A percentile compares a stretch with the other conserved stretches of the same genome.
Evolutionary conservation across 2,329 filamentous ascomycete genomes (phyloP).

Genomic region (Aspergillus glaucus): DNA sequence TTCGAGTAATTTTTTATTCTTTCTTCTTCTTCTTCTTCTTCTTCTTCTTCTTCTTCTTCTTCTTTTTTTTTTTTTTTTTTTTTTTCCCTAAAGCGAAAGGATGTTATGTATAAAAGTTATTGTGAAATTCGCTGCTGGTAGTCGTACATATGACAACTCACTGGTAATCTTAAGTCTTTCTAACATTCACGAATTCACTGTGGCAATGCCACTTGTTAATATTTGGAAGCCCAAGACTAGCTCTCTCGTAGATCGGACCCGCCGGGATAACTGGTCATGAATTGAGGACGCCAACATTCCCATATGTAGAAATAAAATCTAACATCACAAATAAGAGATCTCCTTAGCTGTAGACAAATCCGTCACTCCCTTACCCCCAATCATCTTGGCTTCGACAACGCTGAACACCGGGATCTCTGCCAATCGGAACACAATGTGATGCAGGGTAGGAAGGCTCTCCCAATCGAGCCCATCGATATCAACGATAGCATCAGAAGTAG

Average conservation of each 20-base stretch:
- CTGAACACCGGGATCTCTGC: neutral
- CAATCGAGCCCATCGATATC: neutral
- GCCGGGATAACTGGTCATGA: neutral
- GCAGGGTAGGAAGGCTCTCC: neutral
- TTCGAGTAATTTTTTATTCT: neutral
- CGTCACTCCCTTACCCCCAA: neutral
- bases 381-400: neutral
- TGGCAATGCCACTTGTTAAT: neutral
- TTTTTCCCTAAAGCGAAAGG: neutral
- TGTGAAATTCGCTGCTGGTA: neutral
- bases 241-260: neutral
- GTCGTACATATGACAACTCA: neutral
- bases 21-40: neutral
- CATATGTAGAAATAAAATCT: neutral
- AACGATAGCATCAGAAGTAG: neutral
- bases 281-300: neutral
- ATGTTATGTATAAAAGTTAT: neutral
- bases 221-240: neutral
- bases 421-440: neutral
- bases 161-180: neutral
- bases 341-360: neutral
- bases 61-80: neutral
- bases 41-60: neutral
- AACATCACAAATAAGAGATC: neutral
- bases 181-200: neutral